Evolutionary conservation across 139 green algal species (phyloP), one percentile per base, ranked within the genome.

Genomic region (Klebsormidium nitens): DNA sequence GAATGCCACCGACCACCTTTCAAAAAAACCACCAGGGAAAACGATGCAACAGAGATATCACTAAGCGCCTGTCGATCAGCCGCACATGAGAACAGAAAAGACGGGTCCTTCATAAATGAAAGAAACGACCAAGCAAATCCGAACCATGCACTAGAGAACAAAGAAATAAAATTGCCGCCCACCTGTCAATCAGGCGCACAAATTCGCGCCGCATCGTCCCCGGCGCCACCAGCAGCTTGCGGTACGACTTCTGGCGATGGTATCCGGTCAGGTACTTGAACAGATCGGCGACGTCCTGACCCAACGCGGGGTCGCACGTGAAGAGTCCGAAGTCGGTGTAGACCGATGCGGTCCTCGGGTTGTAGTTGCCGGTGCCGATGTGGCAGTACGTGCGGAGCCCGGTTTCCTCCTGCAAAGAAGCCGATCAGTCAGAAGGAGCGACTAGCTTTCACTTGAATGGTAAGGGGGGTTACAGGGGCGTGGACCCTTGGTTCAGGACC

Each of bases 281-380:
- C 14, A 88, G 66, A 68, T 88, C 76, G 0, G 64, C 36, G 28
- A 85, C 83, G 55, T 88, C 83, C 8, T 69, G 59, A 17, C 83
- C 80, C 1, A 85, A 31, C 28, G 77, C 74, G 26, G 77, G 76
- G 3, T 82, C 65, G 38, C 74, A 84, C 50, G 67, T 85, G 64
- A 88, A 66, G 29, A 88, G 66, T 23, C 81, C 78, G 50, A 85
- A 82, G 39, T 87, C 81, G 26, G 81, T 86, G 72, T 88, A 88
- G 0, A 88, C 56, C 23, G 55, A 66, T 8, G 83, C 83, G 8
- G 83, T 88, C 36, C 60, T 59, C 8, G 83, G 81, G 72, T 88
- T 87, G 70, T 88, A 88, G 73, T 88, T 88, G 17, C 83, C 83
- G 14, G 83, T 88, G 56, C 83, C 83, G 29, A 86, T 84, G 74